A percentile compares a stretch with the other conserved stretches of the same genome.
Evolutionary conservation across 768 basidiomycete genomes (phyloP).

Genomic region (Crepidotus variabilis): DNA sequence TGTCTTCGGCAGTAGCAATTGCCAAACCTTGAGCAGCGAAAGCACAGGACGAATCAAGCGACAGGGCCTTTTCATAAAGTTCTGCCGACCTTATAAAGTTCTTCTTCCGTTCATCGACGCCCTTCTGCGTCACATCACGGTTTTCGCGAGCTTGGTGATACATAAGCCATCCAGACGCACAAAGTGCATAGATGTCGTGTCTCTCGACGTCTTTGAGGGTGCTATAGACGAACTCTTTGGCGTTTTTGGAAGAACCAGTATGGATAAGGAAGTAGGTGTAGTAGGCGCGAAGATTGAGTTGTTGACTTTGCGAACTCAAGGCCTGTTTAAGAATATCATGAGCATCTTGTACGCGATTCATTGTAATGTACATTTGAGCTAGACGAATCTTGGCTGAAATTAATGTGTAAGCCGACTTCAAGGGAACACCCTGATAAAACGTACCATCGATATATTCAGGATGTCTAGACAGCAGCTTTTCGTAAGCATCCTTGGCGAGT

Average conservation of each 20-base stretch:
- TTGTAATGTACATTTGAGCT: constrained; percentile 68
- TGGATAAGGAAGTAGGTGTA: constrained; percentile 93
- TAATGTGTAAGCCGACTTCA: neutral
- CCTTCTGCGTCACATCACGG: constrained; percentile 56
- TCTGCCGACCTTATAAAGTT: constrained; percentile 83
- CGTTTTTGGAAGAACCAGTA: constrained; percentile 62
- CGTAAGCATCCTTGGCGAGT: constrained; percentile 82
- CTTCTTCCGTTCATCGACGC: constrained; percentile 66
- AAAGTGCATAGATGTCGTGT: constrained; percentile 88
- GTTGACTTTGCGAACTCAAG: constrained; percentile 68
- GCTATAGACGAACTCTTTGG: constrained; percentile 86
- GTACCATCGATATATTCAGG: constrained; percentile 95
- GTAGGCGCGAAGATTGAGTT: constrained; percentile 87
- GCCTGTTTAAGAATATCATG: constrained; percentile 90
- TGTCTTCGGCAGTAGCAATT: constrained; percentile 91
- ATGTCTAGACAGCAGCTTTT: constrained; percentile 82
- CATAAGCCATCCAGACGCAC: constrained; percentile 82
- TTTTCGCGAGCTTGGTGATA: constrained; percentile 86
- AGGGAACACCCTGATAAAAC: constrained; percentile 21
- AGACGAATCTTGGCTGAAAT: constrained; percentile 85
- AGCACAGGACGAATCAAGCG: constrained; percentile 80
- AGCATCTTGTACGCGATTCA: constrained; percentile 76
- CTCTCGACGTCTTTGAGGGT: constrained; percentile 85
- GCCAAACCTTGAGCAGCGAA: constrained; percentile 95
- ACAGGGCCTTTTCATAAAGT: constrained; percentile 89